These are phyloP conservation scores for Phaeotremella fagi DNA, from an alignment of 768 basidiomycete species.

Conservation along the genomic window DNA sequence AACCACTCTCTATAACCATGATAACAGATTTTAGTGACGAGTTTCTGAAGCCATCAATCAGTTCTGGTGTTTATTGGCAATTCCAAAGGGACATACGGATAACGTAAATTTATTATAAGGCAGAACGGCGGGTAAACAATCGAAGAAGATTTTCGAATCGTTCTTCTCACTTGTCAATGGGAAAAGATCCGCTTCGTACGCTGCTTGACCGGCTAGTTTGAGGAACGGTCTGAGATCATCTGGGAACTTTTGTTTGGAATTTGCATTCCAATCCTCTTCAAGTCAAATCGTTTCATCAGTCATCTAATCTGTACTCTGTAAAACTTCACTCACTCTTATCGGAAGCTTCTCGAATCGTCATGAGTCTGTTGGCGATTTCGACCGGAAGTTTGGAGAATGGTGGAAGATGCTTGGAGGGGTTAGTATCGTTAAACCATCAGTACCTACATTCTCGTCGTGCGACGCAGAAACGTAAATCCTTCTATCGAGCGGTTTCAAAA, in stretches of 20 bases:
- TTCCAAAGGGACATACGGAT: conserved; percentile 60
- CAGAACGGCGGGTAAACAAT: conserved; percentile 76
- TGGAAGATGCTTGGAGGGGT: conserved; percentile 22
- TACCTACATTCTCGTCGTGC: conserved; percentile 20
- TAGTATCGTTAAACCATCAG: background rate
- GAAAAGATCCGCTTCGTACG: conserved; percentile 79
- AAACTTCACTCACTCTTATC: conserved; percentile 27
- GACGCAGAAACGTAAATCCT: conserved; percentile 19
- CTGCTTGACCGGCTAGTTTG: conserved; percentile 65
- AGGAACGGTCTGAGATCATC: conserved; percentile 68
- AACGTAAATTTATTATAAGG: conserved; percentile 78
- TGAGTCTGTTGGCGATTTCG: conserved; percentile 14
- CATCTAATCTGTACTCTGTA: too few relatives aligned
- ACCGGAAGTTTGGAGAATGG: conserved; percentile 28
- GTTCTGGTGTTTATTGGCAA: conserved; percentile 1
- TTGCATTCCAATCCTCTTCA: conserved; percentile 60
- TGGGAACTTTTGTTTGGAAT: conserved; percentile 84
- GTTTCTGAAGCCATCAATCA: conserved; percentile 58
- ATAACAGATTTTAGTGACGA: conserved; percentile 86
- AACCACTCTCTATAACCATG: conserved; percentile 65
- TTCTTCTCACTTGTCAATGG: conserved; percentile 3
- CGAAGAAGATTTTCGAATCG: conserved; percentile 78
- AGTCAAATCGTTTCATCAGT: too few relatives aligned
- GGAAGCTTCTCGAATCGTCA: conserved; percentile 13
- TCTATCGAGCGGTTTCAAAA: conserved; percentile 12